These are phyloP conservation scores for Cyberlindnera xishuangbannaensis DNA, from an alignment of 805 yeast species.

Conservation along the genomic window DNA sequence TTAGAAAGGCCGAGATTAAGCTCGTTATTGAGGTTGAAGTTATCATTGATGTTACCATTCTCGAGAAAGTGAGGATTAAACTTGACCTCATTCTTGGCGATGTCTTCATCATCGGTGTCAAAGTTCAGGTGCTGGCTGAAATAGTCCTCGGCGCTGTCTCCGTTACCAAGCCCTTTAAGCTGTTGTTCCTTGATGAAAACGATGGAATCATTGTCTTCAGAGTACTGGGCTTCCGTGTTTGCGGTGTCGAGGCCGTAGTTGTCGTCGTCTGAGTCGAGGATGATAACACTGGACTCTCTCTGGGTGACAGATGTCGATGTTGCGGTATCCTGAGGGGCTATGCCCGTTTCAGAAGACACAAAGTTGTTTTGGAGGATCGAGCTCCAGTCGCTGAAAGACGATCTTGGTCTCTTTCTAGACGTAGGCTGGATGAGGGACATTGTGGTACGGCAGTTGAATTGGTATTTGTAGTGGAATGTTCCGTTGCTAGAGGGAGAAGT, in stretches of 20 bases:
- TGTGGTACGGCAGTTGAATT: neutral
- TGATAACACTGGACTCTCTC: slow-evolving; percentile 28
- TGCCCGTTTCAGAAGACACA: slow-evolving; percentile 7
- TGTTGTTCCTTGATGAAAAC: slow-evolving; percentile 12
- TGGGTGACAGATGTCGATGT: slow-evolving; percentile 7
- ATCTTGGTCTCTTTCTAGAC: slow-evolving; percentile 35
- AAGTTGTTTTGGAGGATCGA: slow-evolving; percentile 18
- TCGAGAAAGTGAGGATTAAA: slow-evolving; percentile 6
- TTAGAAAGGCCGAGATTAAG: slow-evolving; percentile 1
- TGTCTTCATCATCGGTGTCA: slow-evolving; percentile 13
- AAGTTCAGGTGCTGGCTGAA: slow-evolving; percentile 9
- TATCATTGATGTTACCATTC: slow-evolving; percentile 8
- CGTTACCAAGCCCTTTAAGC: slow-evolving; percentile 2
- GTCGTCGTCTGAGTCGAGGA: slow-evolving; percentile 38
- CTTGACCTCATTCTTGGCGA: slow-evolving; percentile 1
- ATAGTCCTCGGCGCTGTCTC: slow-evolving; percentile 10
- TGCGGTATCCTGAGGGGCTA: slow-evolving; percentile 9
- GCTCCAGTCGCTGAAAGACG: slow-evolving; percentile 25
- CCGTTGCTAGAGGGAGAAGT: neutral
- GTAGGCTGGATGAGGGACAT: slow-evolving; percentile 10
- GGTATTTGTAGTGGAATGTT: no score
- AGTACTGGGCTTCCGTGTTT: slow-evolving; percentile 3
- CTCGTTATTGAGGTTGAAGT: slow-evolving; percentile 14
- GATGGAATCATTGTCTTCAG: slow-evolving; percentile 14
- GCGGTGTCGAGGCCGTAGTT: slow-evolving; percentile 15